Evolutionary conservation across 306 rosid species (phyloP).

Genomic region (Coriaria nepalensis): DNA sequence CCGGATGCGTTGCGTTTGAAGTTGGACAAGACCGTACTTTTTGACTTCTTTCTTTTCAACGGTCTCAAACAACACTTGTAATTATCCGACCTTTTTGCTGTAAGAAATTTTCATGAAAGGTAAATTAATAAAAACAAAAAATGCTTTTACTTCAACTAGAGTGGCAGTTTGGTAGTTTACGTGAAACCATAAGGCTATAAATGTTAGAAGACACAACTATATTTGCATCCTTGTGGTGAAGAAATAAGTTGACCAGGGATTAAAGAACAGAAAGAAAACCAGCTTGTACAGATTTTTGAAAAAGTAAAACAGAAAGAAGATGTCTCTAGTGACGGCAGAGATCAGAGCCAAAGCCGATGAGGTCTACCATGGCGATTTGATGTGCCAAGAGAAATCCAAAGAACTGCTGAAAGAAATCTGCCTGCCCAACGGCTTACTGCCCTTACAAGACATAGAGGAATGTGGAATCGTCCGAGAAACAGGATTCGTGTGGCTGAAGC

Average conservation of each 20-base stretch:
- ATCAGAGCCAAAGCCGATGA: conserved; percentile 40
- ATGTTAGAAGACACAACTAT: conserved; percentile 15
- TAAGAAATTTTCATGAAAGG: too few species aligned
- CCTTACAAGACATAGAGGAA: conserved; percentile 60
- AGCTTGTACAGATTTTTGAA: background rate
- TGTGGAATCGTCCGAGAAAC: conserved; percentile 53
- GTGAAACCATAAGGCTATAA: conserved; percentile 23
- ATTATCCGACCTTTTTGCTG: too few species aligned
- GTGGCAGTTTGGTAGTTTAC: conserved; percentile 24
- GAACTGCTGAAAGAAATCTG: conserved; percentile 37
- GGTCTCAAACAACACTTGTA: too few species aligned
- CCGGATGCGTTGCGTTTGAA: too few species aligned
- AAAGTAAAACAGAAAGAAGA: conserved; percentile 6
- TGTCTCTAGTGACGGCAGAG: conserved; percentile 46
- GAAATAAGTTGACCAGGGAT: background rate
- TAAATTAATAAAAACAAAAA: too few species aligned
- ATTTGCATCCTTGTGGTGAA: conserved; percentile 15
- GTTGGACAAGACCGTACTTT: too few species aligned
- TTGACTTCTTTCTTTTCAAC: too few species aligned
- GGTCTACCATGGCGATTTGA: conserved; percentile 50
- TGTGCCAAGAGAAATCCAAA: conserved; percentile 51
- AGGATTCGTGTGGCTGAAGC: conserved; percentile 88
- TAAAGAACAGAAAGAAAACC: background rate
- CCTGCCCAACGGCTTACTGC: conserved; percentile 66
- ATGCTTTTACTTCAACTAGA: background rate